These are phyloP conservation scores for Coemansia sp. DNA, from an alignment of 192 early-diverging fungal species.

Conservation along the genomic window DNA sequence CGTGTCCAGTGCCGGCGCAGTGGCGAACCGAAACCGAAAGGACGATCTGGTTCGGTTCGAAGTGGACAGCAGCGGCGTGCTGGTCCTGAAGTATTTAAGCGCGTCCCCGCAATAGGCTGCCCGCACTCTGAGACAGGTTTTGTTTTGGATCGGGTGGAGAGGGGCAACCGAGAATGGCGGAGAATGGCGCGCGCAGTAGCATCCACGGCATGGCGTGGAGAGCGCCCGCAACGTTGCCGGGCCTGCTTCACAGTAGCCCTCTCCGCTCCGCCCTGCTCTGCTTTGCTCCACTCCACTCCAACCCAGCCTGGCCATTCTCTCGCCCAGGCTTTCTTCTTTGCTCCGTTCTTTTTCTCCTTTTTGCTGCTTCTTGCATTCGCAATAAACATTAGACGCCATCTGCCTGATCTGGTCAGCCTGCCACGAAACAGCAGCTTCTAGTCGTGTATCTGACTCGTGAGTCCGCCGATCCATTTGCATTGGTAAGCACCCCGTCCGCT, in stretches of 20 bases:
- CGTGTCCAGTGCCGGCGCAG: slow-evolving; percentile 22
- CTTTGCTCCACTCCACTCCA: too few relatives aligned
- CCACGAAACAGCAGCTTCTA: not conserved
- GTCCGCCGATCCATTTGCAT: not conserved
- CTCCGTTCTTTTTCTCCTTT: not conserved
- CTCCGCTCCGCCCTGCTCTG: too few relatives aligned
- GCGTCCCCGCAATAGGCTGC: not conserved
- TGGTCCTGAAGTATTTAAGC: slow-evolving; percentile 19
- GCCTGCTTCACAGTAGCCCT: not conserved
- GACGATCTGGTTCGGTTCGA: slow-evolving; percentile 27
- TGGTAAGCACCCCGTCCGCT: not conserved
- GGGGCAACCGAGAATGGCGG: not conserved
- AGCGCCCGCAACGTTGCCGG: slow-evolving; percentile 16
- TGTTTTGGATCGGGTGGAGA: not conserved
- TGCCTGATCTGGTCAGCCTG: not conserved
- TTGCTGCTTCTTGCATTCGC: not conserved
- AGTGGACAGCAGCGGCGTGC: slow-evolving; percentile 10
- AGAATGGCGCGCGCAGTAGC: slow-evolving; percentile 10
- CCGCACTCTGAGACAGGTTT: slow-evolving; percentile 1
- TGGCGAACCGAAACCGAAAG: slow-evolving; percentile 1
- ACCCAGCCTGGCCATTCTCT: not conserved
- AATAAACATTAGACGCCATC: not conserved
- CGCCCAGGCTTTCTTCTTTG: not conserved
- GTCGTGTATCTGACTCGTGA: not conserved
- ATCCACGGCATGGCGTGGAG: slow-evolving; percentile 12